Conservation (phyloP, 2,329 filamentous ascomycete species). For the Magnaporthales sp. region DNA sequence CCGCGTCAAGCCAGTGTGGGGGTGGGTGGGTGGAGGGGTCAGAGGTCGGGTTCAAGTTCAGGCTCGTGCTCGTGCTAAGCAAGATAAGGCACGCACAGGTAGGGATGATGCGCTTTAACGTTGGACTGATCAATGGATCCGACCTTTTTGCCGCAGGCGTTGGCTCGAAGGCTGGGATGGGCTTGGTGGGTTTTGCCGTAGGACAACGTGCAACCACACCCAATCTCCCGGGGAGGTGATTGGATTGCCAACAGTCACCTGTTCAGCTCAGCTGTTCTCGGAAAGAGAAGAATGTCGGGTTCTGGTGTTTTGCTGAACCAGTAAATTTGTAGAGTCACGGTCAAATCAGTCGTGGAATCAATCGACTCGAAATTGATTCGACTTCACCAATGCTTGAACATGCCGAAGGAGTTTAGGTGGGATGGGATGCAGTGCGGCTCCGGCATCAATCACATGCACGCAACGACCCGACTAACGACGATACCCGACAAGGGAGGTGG, state of each 20-base stretch:
- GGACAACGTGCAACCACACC: not conserved
- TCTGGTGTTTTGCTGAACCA: not conserved
- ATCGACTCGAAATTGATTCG: not conserved
- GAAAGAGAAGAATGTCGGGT: not conserved
- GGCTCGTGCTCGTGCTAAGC: not conserved
- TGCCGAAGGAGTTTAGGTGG: not conserved
- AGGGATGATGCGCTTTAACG: not conserved
- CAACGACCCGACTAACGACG: not conserved
- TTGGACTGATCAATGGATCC: not conserved
- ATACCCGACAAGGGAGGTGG: not conserved
- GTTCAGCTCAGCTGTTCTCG: not conserved
- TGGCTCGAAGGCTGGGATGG: not conserved
- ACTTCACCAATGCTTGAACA: not conserved
- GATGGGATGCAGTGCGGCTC: not conserved
- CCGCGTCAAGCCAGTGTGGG: not conserved
- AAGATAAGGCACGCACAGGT: not conserved
- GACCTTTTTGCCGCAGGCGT: not conserved
- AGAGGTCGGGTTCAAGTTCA: not conserved
- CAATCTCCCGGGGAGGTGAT: not conserved
- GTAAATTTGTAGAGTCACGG: not conserved
- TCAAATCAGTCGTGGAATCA: not conserved
- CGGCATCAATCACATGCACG: not conserved
- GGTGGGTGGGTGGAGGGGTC: not conserved
- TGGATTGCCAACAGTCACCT: not conserved
- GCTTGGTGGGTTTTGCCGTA: not conserved